These are phyloP conservation scores for Styphnolobium japonicum DNA, from an alignment of 306 rosid genomes.

Conservation along the genomic window DNA sequence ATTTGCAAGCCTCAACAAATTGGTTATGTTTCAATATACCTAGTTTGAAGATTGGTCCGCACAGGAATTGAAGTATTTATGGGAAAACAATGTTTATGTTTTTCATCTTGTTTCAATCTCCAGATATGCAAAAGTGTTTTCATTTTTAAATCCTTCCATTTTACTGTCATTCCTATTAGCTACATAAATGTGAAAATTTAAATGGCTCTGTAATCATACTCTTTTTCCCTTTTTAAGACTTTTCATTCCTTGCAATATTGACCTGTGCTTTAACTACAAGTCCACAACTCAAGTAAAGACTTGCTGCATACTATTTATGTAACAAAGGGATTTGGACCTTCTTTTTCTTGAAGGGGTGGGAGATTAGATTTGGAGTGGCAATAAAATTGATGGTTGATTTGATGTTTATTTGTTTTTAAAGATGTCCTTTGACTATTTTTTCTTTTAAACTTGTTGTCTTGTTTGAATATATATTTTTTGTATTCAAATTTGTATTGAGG, in stretches of 20 bases:
- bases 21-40: background rate
- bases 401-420: background rate
- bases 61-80: background rate
- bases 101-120: slow-evolving; percentile 3
- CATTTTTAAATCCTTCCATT: background rate
- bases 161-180: background rate
- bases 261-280: background rate
- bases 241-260: background rate
- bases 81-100: background rate
- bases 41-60: background rate
- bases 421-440: background rate
- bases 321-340: background rate
- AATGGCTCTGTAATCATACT: background rate
- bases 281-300: background rate
- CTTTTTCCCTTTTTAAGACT: background rate
- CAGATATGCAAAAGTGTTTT: background rate
- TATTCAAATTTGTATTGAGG: background rate
- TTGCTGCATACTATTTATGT: background rate
- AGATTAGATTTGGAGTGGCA: background rate
- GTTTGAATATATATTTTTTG: background rate
- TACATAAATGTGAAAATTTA: background rate
- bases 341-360: background rate
- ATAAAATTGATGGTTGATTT: background rate
- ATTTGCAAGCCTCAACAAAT: background rate
- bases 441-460: background rate